These are phyloP conservation scores for Noccaea bulbosa DNA, from an alignment of 345 rosid genomes.

Conservation along the genomic window DNA sequence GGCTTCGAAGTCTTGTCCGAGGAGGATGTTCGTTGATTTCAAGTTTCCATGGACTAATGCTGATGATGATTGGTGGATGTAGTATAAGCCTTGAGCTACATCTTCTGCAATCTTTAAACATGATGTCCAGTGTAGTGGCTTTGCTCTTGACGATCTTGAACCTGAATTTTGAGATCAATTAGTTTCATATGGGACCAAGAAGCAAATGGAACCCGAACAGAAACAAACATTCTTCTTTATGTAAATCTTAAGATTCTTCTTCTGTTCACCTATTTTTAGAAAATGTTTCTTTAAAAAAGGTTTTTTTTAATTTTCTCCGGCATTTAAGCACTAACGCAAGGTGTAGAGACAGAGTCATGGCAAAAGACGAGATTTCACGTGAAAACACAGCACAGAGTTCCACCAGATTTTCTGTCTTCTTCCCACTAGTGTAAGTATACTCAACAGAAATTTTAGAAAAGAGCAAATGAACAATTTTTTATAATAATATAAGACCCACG, in stretches of 20 bases:
- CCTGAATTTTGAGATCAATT: slow-evolving; percentile 49
- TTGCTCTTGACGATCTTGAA: slow-evolving; percentile 81
- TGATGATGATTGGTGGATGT: slow-evolving; percentile 85
- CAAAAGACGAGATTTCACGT: slow-evolving; percentile 45
- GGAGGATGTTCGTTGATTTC: slow-evolving; percentile 84
- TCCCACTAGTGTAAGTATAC: slow-evolving; percentile 31
- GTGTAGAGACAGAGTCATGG: slow-evolving; percentile 38
- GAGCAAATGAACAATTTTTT: slow-evolving; percentile 31
- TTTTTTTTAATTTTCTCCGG: neutral
- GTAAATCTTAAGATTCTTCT: slow-evolving; percentile 17
- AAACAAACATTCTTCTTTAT: slow-evolving; percentile 33
- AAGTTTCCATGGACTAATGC: slow-evolving; percentile 84
- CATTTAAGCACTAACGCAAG: slow-evolving; percentile 32
- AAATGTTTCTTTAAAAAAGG: slow-evolving; percentile 1
- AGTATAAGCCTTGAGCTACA: slow-evolving; percentile 85
- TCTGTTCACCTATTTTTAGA: neutral
- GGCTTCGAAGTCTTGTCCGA: slow-evolving; percentile 92
- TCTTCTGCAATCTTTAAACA: slow-evolving; percentile 98
- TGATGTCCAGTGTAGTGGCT: slow-evolving; percentile 96
- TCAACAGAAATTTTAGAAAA: slow-evolving; percentile 7
- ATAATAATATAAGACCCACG: slow-evolving; percentile 29
- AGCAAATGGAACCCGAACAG: slow-evolving; percentile 15
- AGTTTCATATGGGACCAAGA: slow-evolving; percentile 20
- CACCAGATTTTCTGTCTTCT: slow-evolving; percentile 36
- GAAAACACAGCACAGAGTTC: slow-evolving; percentile 45